Evolutionary conservation across 345 rosid genomes (phyloP).

Genomic region (Chamaenerion angustifolium): DNA sequence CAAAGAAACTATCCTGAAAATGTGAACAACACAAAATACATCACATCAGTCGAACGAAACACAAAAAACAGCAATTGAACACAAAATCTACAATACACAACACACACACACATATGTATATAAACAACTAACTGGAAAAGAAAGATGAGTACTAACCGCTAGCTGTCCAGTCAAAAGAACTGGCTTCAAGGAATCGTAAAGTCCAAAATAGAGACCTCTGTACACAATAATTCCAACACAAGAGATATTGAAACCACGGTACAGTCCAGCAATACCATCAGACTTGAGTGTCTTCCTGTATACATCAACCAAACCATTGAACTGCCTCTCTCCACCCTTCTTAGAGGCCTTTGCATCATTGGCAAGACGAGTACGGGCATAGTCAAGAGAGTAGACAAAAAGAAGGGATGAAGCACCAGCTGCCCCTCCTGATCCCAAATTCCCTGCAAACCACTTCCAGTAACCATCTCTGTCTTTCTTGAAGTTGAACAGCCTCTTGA

Average conservation of each 20-base stretch:
- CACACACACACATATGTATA: no score
- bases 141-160: conserved; percentile 24
- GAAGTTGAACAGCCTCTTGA: conserved; percentile 71
- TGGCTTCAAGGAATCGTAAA: conserved; percentile 78
- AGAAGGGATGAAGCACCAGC: conserved; percentile 84
- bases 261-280: conserved; percentile 74
- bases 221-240: conserved; percentile 69
- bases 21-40: no score
- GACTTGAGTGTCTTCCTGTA: conserved; percentile 57
- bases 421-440: conserved; percentile 75
- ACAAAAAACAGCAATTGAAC: no score
- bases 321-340: conserved; percentile 81
- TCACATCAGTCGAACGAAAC: no score
- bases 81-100: no score
- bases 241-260: conserved; percentile 77
- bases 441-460: conserved; percentile 90
- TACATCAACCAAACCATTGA: conserved; percentile 65
- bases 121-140: background rate
- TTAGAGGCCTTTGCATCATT: conserved; percentile 75
- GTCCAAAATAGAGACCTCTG: conserved; percentile 77
- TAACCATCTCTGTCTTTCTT: conserved; percentile 71
- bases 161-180: conserved; percentile 41
- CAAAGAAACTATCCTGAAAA: conserved; percentile 30
- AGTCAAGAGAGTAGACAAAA: conserved; percentile 72
- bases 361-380: conserved; percentile 77